phyloP scores from a whole-genome alignment of 2,329 filamentous ascomycete species.

The Chaetothyriales sp. region DNA sequence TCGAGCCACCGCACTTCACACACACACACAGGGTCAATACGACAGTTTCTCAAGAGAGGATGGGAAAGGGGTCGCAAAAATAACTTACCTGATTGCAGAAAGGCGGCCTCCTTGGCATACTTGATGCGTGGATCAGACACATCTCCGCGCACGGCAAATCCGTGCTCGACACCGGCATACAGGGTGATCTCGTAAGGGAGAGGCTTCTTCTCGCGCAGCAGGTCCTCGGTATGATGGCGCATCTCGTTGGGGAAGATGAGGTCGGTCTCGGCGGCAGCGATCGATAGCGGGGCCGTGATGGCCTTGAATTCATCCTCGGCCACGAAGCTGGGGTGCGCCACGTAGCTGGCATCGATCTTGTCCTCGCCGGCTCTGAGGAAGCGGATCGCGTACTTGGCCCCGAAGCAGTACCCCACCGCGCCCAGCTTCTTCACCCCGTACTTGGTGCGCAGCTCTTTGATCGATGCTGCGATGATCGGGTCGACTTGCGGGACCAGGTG shows the following conservation, averaged over 20 bases:
- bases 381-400: conserved; percentile 48
- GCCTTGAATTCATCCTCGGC: conserved; percentile 48
- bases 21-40: too few species aligned
- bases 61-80: not conserved
- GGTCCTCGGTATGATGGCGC: conserved; percentile 50
- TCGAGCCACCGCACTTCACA: conserved; percentile 60
- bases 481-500: conserved; percentile 34
- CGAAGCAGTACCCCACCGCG: conserved; percentile 20
- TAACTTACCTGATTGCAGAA: conserved; percentile 38
- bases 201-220: conserved; percentile 41
- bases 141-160: conserved; percentile 59
- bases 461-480: conserved; percentile 35
- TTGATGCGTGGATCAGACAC: conserved; percentile 39
- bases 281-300: conserved; percentile 53
- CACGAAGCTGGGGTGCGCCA: conserved; percentile 66
- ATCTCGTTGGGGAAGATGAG: conserved; percentile 49
- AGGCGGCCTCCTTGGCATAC: conserved; percentile 69
- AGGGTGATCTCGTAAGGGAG: conserved; percentile 62
- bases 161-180: conserved; percentile 56
- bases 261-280: conserved; percentile 49
- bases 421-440: conserved; percentile 20
- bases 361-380: conserved; percentile 43
- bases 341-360: conserved; percentile 52
- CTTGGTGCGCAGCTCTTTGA: conserved; percentile 25
- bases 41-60: too few species aligned